phyloP scores from a whole-genome alignment of 208 protist species.

The Naegleria fowleri region DNA sequence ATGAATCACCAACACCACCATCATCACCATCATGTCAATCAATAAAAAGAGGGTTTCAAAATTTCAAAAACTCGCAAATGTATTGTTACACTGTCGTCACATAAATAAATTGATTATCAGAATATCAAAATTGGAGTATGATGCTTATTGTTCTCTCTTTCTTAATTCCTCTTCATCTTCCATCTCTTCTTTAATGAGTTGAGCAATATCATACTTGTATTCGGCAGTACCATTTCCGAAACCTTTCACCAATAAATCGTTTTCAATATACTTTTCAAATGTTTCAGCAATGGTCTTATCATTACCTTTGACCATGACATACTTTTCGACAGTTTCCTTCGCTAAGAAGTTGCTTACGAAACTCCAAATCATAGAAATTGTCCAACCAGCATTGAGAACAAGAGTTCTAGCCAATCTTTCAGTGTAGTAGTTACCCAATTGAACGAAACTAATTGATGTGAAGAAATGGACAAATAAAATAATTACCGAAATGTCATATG shows the following conservation, averaged over 20 bases:
- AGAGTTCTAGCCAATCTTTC: not conserved
- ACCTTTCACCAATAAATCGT: not conserved
- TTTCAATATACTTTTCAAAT: not conserved
- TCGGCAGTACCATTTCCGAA: not conserved
- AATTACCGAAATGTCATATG: no score
- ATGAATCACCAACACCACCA: not conserved
- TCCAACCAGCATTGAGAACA: not conserved
- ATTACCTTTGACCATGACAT: conserved; percentile 9
- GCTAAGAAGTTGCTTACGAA: not conserved
- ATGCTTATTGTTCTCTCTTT: not conserved
- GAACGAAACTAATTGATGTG: not conserved
- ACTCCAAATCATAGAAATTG: not conserved
- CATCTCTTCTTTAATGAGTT: not conserved
- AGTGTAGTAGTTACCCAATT: conserved; percentile 20
- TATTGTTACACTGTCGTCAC: not conserved
- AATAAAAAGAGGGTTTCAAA: not conserved
- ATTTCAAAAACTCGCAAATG: not conserved
- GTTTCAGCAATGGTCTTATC: not conserved
- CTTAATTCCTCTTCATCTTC: not conserved
- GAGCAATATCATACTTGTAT: not conserved
- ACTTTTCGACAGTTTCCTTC: not conserved
- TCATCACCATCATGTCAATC: not conserved
- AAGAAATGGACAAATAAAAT: no score
- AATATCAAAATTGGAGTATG: not conserved
- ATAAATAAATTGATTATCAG: not conserved